Evolutionary conservation across 1,139 yeast species (phyloP).

Genomic region (Tardiomyces blankii): DNA sequence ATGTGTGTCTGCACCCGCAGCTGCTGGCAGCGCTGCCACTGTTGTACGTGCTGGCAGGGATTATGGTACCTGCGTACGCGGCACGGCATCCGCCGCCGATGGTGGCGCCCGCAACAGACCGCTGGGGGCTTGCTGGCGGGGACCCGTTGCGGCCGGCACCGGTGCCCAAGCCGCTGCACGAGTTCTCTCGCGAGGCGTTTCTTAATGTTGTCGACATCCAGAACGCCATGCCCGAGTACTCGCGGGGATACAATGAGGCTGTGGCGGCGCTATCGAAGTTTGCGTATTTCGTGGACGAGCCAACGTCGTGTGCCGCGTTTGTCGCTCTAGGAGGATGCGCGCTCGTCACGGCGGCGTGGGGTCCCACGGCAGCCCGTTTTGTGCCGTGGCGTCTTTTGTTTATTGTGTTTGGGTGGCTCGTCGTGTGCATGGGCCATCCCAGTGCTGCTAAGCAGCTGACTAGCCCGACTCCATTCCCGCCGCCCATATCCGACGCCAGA

Average conservation of each 20-base stretch:
- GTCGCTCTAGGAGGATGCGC: background rate
- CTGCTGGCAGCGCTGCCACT: constrained; percentile 43
- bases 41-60: constrained; percentile 39
- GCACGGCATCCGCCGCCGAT: constrained; percentile 28
- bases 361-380: background rate
- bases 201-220: constrained; percentile 77
- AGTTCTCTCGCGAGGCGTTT: constrained; percentile 66
- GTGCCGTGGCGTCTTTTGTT: background rate
- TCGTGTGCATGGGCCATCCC: background rate
- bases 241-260: constrained; percentile 49
- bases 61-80: constrained; percentile 63
- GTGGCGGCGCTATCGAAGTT: constrained; percentile 42
- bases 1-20: constrained; percentile 54
- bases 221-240: constrained; percentile 65
- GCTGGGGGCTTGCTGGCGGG: constrained; percentile 43
- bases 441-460: no score
- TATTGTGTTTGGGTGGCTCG: background rate
- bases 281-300: constrained; percentile 57
- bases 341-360: background rate
- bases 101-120: constrained; percentile 10
- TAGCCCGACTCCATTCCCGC: no score
- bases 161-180: constrained; percentile 67
- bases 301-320: constrained; percentile 36
- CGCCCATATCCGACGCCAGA: no score
- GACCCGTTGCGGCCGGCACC: constrained; percentile 38